These are phyloP conservation scores for Remersonia thermophila DNA, from an alignment of 2,329 filamentous ascomycete genomes.

Conservation along the genomic window DNA sequence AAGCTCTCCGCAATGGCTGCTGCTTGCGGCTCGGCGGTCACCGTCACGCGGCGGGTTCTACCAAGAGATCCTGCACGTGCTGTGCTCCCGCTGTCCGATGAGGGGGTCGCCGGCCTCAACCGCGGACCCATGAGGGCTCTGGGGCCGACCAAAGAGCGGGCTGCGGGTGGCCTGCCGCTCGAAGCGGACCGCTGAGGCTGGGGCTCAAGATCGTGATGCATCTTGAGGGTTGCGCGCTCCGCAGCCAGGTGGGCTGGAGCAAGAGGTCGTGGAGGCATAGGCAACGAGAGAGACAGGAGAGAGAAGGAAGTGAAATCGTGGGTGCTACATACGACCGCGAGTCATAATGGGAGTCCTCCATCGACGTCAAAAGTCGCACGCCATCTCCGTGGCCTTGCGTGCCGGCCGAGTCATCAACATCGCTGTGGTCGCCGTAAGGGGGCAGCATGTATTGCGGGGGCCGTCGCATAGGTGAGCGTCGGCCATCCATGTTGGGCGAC, in stretches of 20 bases:
- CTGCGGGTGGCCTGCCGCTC: background rate
- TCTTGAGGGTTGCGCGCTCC: slow-evolving; percentile 5
- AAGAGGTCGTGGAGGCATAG: slow-evolving; percentile 4
- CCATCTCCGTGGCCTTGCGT: slow-evolving; percentile 33
- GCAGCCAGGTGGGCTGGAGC: slow-evolving; percentile 15
- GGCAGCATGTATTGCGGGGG: slow-evolving; percentile 45
- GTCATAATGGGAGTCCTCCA: slow-evolving; percentile 40
- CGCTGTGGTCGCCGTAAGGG: slow-evolving; percentile 41
- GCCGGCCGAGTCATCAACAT: slow-evolving; percentile 32
- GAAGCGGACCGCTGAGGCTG: background rate
- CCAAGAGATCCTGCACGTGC: too few species aligned
- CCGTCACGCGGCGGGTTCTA: too few species aligned
- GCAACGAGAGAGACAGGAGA: slow-evolving; percentile 9
- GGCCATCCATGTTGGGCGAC: slow-evolving; percentile 32
- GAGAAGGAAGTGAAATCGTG: slow-evolving; percentile 14
- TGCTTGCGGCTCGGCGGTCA: slow-evolving; percentile 19
- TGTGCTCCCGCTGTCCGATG: too few species aligned
- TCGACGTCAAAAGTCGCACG: slow-evolving; percentile 49
- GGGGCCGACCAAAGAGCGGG: slow-evolving; percentile 3
- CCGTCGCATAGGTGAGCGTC: slow-evolving; percentile 38
- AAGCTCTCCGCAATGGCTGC: slow-evolving; percentile 29
- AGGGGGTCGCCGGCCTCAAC: too few species aligned
- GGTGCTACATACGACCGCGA: slow-evolving; percentile 42
- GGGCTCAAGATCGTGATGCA: slow-evolving; percentile 3
- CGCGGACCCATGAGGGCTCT: slow-evolving; percentile 11